Base-by-base conservation (phyloP, 1,139 yeast genomes). In the Kodamaea anthophila region DNA sequence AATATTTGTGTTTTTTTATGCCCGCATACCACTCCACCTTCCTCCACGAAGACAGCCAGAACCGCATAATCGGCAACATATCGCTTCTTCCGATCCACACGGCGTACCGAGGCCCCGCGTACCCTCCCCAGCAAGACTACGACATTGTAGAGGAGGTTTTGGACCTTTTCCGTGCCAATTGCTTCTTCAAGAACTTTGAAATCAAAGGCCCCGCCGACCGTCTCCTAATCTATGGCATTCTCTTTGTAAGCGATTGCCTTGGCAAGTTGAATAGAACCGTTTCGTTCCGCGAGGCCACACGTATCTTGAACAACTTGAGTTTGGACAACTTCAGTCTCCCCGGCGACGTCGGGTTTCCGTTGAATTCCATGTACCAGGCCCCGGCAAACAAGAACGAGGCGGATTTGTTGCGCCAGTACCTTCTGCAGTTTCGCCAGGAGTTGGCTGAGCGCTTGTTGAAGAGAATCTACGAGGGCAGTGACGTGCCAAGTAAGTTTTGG, bases 191-290 rank as follows among this genome's bases (percentile, higher is more conserved):
- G 53, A 91, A 91, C 66, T 93, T 91, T 57, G 98, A 93, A 60
- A 87, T 91, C 60, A 86, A 86, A 54, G 95, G 96, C 9, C 86
- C 94, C 12, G 83, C 96, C 3, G 99, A 91, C 57, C 71, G 99
- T 43, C 73, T 91, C n/a, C 67, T 91, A 39, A 88, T 93, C 47
- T 91, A 91, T 53, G 99, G 98, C n/a, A 91, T 91, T 37, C 65
- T 93, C 38, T 91, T 77, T 53, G 75, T 85, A 24, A 83, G 93
- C 35, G 94, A 86, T 50, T 86, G 96, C 56, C 67, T 91, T 40
- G 66, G 78, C 30, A 72, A 77, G 38, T 63, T 91, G 43, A 65
- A 55, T 32, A 54, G 58, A 26, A 56, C 66, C 4, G 61, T 65
- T 9, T 49, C 63, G 21, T 56, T 59, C 30, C 62, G 65, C 34